Percentiles rank a stretch among this genome's conserved stretches.
Evolutionary conservation across 1,284 basidiomycete species (phyloP).

Genomic region (Neolentinus lepideus): DNA sequence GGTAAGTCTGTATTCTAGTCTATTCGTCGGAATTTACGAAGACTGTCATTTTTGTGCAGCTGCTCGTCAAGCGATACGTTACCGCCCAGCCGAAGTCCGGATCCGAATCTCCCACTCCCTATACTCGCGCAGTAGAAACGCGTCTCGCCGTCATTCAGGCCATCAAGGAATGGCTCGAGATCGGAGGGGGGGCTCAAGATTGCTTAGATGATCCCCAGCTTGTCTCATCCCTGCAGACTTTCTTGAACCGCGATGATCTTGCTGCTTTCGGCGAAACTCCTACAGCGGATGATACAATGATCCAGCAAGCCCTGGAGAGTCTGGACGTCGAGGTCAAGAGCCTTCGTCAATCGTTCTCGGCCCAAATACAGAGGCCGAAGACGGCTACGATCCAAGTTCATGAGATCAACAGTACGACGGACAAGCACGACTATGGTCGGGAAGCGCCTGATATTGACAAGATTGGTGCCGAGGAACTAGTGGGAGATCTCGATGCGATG

Average conservation of each 20-base stretch:
- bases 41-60: slow-evolving; percentile 29
- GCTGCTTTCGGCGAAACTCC: neutral
- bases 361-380: slow-evolving; percentile 57
- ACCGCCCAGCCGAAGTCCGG: slow-evolving; percentile 27
- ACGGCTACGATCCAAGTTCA: slow-evolving; percentile 18
- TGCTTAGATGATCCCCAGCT: slow-evolving; percentile 63
- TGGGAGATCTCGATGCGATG: slow-evolving; percentile 70
- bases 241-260: slow-evolving; percentile 28
- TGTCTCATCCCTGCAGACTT: slow-evolving; percentile 45
- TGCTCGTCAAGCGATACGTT: slow-evolving; percentile 66
- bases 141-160: slow-evolving; percentile 57
- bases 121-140: slow-evolving; percentile 18
- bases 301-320: slow-evolving; percentile 37
- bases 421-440: slow-evolving; percentile 35
- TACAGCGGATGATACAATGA: slow-evolving; percentile 25
- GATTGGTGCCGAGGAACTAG: slow-evolving; percentile 59
- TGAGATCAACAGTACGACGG: slow-evolving; percentile 20
- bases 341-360: slow-evolving; percentile 30
- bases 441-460: slow-evolving; percentile 62
- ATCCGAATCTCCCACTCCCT: slow-evolving; percentile 15
- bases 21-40: slow-evolving; percentile 7
- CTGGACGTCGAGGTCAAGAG: slow-evolving; percentile 23
- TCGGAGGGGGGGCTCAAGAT: slow-evolving; percentile 70
- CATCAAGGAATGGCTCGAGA: slow-evolving; percentile 61
- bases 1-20: slow-evolving; percentile 32